A percentile compares a stretch with the other conserved stretches of the same genome.
Conservation (phyloP, 1,139 yeast species). For the Sugiyamaella grinbergsii region DNA sequence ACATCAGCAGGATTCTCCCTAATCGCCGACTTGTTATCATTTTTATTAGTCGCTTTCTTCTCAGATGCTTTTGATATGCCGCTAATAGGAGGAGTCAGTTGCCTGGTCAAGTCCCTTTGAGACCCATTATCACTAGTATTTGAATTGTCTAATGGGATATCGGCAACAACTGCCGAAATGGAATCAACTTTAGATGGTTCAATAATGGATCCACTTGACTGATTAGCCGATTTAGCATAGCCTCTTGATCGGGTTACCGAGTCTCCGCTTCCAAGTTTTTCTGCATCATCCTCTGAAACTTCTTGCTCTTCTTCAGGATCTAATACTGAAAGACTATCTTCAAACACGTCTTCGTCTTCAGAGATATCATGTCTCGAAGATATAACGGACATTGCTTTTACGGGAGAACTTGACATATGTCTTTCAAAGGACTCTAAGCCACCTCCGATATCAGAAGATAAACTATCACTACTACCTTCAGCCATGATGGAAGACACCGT, state of each 20-base stretch:
- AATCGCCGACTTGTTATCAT: neutral
- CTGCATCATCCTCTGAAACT: neutral
- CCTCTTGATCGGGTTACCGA: no score
- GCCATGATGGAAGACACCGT: slow-evolving; percentile 5
- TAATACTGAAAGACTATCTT: slow-evolving; percentile 8
- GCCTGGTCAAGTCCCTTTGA: neutral
- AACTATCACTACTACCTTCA: slow-evolving; percentile 4
- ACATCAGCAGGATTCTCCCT: neutral
- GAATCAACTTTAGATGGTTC: neutral
- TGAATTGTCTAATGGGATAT: neutral
- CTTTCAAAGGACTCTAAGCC: slow-evolving; percentile 14
- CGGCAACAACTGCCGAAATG: neutral
- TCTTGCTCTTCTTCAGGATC: neutral
- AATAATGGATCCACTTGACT: neutral
- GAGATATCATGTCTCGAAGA: slow-evolving; percentile 2
- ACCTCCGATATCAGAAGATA: slow-evolving; percentile 15
- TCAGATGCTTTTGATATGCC: no score
- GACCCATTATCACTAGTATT: neutral
- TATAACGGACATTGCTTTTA: slow-evolving; percentile 7
- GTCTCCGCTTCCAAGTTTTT: no score
- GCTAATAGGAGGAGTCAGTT: no score
- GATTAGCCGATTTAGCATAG: no score
- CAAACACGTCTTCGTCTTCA: slow-evolving; percentile 6
- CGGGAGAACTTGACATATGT: slow-evolving; percentile 9
- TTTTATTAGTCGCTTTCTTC: no score